Evolutionary conservation across 305 asterid species (phyloP), one percentile per base, ranked within the genome.

Genomic region (Plantago coronopus): DNA sequence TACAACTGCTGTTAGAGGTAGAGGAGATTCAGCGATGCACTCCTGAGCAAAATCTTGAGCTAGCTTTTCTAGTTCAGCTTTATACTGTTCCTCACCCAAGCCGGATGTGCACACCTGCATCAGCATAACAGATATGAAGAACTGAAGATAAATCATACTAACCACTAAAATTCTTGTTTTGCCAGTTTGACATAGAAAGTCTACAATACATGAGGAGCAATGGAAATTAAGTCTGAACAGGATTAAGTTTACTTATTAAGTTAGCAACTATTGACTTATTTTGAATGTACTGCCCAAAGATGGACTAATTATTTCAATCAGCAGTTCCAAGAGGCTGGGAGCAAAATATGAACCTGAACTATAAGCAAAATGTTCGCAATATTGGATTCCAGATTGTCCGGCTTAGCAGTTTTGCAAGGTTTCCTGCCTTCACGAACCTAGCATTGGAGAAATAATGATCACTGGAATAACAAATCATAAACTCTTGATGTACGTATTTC

Each of bases 341-440:
- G 56, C 34, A 64, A 27, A 31, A 62, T 23, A 65, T 68, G 67
- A 56, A 88, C 98, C 98, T 91, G 98, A 74, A 91, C 95, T 17
- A 91, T 81, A 71, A 91, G 95, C 89, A 91, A 62, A 78, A 84
- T 89, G 75, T 91, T 95, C 53, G 88, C 78, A 73, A 84, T 70
- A 64, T 54, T 49, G 21, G 62, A 43, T 65, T 75, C 84, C 21
- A 82, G 62, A 77, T 76, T 72, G 69, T 75, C 89, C 20, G 48
- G 79, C 54, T 76, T 86, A 62, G 67, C 65, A 38, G 42, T 60
- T 64, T 67, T 62, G 61, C 74, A 66, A 54, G 89, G 80, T 55
- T 61, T 72, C 74, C 95, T 77, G 64, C 98, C 98, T 70, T 91
- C 98, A 63, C 98, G 94, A 73, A 91, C 98, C 98, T 90, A 72